phyloP scores from a whole-genome alignment of 306 rosid species.

The Quercus aquifolioides region DNA sequence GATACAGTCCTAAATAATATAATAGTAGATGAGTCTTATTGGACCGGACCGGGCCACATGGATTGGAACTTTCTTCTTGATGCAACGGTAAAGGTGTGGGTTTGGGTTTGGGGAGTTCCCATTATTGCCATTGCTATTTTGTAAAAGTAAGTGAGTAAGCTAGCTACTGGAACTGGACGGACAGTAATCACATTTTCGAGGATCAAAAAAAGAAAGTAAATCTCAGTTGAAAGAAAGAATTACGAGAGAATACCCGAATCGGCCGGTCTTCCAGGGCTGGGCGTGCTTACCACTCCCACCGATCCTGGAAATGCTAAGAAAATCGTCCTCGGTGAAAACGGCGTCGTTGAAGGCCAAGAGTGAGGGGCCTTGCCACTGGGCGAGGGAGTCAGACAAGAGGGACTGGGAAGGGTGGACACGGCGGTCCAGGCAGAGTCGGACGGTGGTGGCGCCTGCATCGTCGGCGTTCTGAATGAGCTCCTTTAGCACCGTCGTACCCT shows the following conservation, averaged over 20 bases:
- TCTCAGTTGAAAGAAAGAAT: too few species aligned
- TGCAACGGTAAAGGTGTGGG: too few species aligned
- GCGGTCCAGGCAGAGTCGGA: conserved; percentile 80
- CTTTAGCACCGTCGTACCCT: conserved; percentile 93
- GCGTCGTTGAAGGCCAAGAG: conserved; percentile 87
- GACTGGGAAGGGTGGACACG: conserved; percentile 57
- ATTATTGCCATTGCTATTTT: too few species aligned
- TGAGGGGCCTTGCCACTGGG: conserved; percentile 94
- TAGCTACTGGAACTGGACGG: too few species aligned
- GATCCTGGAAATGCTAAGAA: conserved; percentile 81
- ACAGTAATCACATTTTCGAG: too few species aligned
- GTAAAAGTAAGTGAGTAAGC: too few species aligned
- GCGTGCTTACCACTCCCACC: conserved; percentile 91
- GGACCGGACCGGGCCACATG: too few species aligned
- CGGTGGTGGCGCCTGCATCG: conserved; percentile 93
- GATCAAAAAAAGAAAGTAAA: too few species aligned
- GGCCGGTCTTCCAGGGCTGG: conserved; percentile 87
- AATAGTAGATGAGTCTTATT: too few species aligned
- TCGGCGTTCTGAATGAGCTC: conserved; percentile 97
- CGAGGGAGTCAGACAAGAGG: conserved; percentile 51
- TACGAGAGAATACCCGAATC: conserved; percentile 63
- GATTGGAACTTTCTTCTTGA: too few species aligned
- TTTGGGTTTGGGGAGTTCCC: too few species aligned
- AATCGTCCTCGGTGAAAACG: conserved; percentile 85
- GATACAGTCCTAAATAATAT: too few species aligned